A percentile compares a stretch with the other conserved stretches of the same genome.
These are phyloP conservation scores for Saccharomycopsis fermentans DNA, from an alignment of 805 yeast genomes.

Conservation along the genomic window DNA sequence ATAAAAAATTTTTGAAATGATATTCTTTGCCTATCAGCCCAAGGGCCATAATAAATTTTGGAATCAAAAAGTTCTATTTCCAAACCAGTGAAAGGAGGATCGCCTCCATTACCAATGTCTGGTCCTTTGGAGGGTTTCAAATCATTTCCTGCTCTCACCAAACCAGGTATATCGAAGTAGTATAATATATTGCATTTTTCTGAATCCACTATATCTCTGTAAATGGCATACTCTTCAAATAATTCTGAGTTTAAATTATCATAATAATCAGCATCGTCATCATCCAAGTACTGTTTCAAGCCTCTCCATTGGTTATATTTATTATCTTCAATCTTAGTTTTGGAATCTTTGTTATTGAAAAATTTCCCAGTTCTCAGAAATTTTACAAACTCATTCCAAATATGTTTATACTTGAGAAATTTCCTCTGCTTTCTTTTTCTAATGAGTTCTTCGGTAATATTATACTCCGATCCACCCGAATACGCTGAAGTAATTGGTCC, in stretches of 20 bases:
- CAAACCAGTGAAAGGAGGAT: slow-evolving; percentile 51
- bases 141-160: slow-evolving; percentile 26
- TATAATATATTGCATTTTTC: slow-evolving; percentile 44
- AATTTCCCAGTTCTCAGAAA: slow-evolving; percentile 19
- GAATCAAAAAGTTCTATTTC: slow-evolving; percentile 50
- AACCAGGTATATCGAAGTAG: slow-evolving; percentile 66
- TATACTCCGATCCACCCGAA: slow-evolving; percentile 22
- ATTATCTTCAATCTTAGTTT: background rate
- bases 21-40: slow-evolving; percentile 83
- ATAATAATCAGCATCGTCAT: slow-evolving; percentile 24
- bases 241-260: slow-evolving; percentile 26
- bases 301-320: slow-evolving; percentile 54
- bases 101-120: slow-evolving; percentile 49
- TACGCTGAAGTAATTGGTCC: slow-evolving; percentile 22
- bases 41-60: slow-evolving; percentile 81
- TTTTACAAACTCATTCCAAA: slow-evolving; percentile 20
- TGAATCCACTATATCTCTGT: slow-evolving; percentile 57
- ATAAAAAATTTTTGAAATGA: slow-evolving; percentile 55
- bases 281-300: slow-evolving; percentile 52
- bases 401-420: slow-evolving; percentile 14
- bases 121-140: slow-evolving; percentile 31
- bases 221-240: slow-evolving; percentile 70
- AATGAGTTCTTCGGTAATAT: slow-evolving; percentile 21
- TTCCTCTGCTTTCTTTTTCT: slow-evolving; percentile 16
- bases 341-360: background rate